Conservation (phyloP, 768 basidiomycete species). For the Rhizopogon vesiculosus region DNA sequence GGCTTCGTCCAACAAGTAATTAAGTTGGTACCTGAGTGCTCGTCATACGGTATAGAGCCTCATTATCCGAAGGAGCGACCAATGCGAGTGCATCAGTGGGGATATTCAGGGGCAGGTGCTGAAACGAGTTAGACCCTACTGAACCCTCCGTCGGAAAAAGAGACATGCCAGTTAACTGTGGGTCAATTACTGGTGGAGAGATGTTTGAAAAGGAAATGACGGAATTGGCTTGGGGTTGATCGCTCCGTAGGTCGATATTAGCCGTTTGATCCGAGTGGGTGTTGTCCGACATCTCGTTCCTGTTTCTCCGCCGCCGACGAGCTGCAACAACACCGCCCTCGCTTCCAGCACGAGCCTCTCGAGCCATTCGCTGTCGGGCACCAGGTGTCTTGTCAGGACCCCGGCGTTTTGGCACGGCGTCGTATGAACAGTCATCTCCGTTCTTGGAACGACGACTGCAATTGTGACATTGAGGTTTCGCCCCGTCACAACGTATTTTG, state of each 20-base stretch:
- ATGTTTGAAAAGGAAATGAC: conserved; percentile 3
- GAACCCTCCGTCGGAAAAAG: conserved; percentile 10
- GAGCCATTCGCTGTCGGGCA: conserved; percentile 60
- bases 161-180: conserved; percentile 16
- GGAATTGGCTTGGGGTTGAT: not conserved
- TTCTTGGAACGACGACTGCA: conserved; percentile 50
- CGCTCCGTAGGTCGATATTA: not conserved
- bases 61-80: conserved; percentile 5
- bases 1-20: conserved; percentile 14
- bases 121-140: not conserved
- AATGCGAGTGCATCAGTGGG: conserved; percentile 7
- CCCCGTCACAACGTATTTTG: conserved; percentile 82
- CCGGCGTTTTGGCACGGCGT: conserved; percentile 67
- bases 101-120: conserved; percentile 2
- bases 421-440: conserved; percentile 56
- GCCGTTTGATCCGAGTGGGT: conserved; percentile 3
- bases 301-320: conserved; percentile 18
- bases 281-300: conserved; percentile 2
- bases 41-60: conserved; percentile 11
- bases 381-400: conserved; percentile 81
- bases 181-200: conserved; percentile 18
- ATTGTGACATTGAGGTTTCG: conserved; percentile 72
- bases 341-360: conserved; percentile 34
- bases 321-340: conserved; percentile 20
- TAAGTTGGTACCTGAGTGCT: conserved; percentile 27